These are phyloP conservation scores for Yamadazyma dushanensis DNA, from an alignment of 1,139 yeast genomes.

Conservation along the genomic window DNA sequence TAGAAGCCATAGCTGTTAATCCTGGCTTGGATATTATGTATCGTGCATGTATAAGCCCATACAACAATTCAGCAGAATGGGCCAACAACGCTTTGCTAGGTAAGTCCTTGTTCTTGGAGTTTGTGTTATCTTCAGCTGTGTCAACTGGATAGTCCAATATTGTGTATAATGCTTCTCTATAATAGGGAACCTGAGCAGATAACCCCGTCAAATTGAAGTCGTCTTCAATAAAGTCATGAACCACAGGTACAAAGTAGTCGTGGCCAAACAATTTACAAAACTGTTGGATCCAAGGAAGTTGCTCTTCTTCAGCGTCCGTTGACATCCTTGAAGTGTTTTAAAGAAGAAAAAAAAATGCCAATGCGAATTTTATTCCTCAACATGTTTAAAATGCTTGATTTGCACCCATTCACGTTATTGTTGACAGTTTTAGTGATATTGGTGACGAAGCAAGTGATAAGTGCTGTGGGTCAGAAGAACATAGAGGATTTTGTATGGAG, in stretches of 20 bases:
- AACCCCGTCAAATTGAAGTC: slow-evolving; percentile 94
- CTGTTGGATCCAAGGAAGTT: slow-evolving; percentile 86
- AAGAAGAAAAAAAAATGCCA: background rate
- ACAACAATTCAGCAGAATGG: slow-evolving; percentile 86
- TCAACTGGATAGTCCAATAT: slow-evolving; percentile 80
- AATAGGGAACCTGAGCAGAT: slow-evolving; percentile 81
- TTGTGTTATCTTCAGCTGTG: slow-evolving; percentile 54
- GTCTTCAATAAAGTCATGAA: slow-evolving; percentile 92
- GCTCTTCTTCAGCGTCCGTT: slow-evolving; percentile 55
- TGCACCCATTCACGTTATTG: slow-evolving; percentile 32
- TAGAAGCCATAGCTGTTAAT: slow-evolving; percentile 91
- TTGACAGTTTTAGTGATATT: slow-evolving; percentile 31
- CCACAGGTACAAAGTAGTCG: slow-evolving; percentile 90
- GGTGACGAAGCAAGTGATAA: slow-evolving; percentile 29
- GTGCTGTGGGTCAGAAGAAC: slow-evolving; percentile 33
- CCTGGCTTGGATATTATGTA: slow-evolving; percentile 90
- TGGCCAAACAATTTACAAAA: slow-evolving; percentile 88
- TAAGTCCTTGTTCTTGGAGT: slow-evolving; percentile 36
- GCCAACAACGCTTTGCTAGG: slow-evolving; percentile 77
- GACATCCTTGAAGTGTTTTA: slow-evolving; percentile 26
- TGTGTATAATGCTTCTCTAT: slow-evolving; percentile 87
- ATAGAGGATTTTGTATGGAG: slow-evolving; percentile 44
- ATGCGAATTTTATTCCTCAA: background rate
- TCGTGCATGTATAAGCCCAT: slow-evolving; percentile 93
- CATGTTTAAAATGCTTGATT: slow-evolving; percentile 18